Evolutionary conservation across 148 eudicot genomes (phyloP).

Genomic region (Cornus florida): DNA sequence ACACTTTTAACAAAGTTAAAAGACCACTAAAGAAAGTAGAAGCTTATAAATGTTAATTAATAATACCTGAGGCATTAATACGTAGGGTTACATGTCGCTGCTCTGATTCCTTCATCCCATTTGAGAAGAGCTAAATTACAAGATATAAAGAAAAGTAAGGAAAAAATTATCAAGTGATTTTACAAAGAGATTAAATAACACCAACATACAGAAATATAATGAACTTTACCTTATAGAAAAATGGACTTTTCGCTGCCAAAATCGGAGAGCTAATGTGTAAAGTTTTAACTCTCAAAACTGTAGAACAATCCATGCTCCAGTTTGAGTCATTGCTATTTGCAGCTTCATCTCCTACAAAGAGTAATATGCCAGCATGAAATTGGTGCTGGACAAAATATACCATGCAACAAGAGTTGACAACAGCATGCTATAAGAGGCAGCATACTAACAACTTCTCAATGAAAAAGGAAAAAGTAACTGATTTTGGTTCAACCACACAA

Average conservation of each 20-base stretch:
- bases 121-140: conserved; percentile 49
- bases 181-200: conserved; percentile 3
- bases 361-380: background rate
- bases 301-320: conserved; percentile 77
- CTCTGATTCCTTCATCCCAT: conserved; percentile 61
- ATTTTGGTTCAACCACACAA: too few relatives aligned
- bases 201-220: background rate
- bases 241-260: conserved; percentile 96
- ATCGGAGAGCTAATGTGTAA: conserved; percentile 96
- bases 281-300: conserved; percentile 65
- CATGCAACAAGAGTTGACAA: background rate
- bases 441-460: too few relatives aligned
- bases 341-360: conserved; percentile 78
- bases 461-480: too few relatives aligned
- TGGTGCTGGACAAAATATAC: background rate
- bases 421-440: too few relatives aligned
- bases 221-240: conserved; percentile 75
- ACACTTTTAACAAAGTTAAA: background rate
- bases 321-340: conserved; percentile 71
- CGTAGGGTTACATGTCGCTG: conserved; percentile 45
- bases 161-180: background rate
- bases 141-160: background rate
- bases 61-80: conserved; percentile 54
- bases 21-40: background rate
- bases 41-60: too few relatives aligned